phyloP scores from a whole-genome alignment of 169 alveolate species.

The Perkinsus olseni region DNA sequence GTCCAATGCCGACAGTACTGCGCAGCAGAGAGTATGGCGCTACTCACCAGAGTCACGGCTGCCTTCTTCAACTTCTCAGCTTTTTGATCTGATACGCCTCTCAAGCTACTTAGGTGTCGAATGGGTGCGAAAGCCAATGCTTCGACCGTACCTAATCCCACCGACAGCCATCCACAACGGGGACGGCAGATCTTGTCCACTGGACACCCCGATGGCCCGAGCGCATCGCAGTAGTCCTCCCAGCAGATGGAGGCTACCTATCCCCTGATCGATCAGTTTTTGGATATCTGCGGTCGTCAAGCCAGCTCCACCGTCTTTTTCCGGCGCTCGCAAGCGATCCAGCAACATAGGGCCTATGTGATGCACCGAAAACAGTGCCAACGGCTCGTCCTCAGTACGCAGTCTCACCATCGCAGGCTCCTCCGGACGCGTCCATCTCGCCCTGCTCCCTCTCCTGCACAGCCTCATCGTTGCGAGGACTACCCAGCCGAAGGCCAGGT shows the following conservation, averaged over 20 bases:
- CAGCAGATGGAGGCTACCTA: background rate
- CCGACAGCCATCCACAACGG: too few species aligned
- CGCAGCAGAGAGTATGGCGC: too few species aligned
- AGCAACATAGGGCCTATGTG: background rate
- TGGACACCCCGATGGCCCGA: too few species aligned
- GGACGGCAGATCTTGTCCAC: too few species aligned
- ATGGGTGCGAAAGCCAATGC: background rate
- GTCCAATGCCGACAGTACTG: too few species aligned
- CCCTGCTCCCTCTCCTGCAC: background rate
- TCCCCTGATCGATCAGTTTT: background rate
- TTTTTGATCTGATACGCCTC: background rate
- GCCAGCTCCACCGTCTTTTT: background rate
- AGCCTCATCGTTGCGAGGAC: background rate
- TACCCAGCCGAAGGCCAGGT: background rate
- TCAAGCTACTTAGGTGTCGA: background rate
- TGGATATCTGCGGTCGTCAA: background rate
- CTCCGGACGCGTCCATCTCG: too few species aligned
- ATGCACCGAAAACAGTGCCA: background rate
- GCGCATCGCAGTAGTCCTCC: too few species aligned
- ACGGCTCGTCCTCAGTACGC: background rate
- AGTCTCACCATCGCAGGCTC: background rate
- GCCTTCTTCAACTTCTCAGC: background rate
- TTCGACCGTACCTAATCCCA: background rate
- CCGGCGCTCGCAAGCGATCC: background rate
- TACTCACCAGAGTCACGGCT: background rate